Evolutionary conservation across 768 basidiomycete genomes (phyloP), one percentile per base, ranked within the genome.

Genomic region (Leucocoprinus birnbaumii): DNA sequence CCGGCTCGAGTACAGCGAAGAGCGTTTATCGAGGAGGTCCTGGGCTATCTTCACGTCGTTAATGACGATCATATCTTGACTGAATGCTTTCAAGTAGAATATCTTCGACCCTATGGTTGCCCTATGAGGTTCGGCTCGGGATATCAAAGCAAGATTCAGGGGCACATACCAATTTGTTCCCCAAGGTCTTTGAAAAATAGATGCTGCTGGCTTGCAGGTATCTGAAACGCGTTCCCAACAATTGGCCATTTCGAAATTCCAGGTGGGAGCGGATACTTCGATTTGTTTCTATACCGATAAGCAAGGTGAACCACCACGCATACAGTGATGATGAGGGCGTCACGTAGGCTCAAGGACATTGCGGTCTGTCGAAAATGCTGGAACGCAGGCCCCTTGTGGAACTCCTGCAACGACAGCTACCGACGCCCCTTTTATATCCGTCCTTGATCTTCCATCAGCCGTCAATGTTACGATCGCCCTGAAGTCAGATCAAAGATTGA

Each of bases 21-120:
- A 80, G 5, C 80, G 71, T 57, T 77, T 83, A 46, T 84, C 83
- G 38, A 86, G 77, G 0, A 85, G 73, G 31, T 85, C 83, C 40
- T 68, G 68, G 1, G 76, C 75, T 1, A 71, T 67, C 38, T 75
- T 59, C 16, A 71, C 63, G 2, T 76, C 72, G 61, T 82, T 83
- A 3, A 71, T 58, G 49, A 71, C 63, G 3, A 71, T 52, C 9
- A 71, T 51, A 27, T 74, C 70, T 55, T 74, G 75, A 25, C 82
- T 80, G 3, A 84, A 62, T 9, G 79, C 72, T 51, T 73, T 74
- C n/a, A 83, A 67, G 58, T 79, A 81, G 1, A 85, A 76, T 37
- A 85, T 61, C 51, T 82, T 79, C 7, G 58, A 59, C 11, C 52
- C 58, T 59, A 11, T 11, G 22, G 24, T 16, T 10, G 11, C 10